Base-by-base conservation (phyloP, 768 basidiomycete species). In the Boletus patriciae region DNA sequence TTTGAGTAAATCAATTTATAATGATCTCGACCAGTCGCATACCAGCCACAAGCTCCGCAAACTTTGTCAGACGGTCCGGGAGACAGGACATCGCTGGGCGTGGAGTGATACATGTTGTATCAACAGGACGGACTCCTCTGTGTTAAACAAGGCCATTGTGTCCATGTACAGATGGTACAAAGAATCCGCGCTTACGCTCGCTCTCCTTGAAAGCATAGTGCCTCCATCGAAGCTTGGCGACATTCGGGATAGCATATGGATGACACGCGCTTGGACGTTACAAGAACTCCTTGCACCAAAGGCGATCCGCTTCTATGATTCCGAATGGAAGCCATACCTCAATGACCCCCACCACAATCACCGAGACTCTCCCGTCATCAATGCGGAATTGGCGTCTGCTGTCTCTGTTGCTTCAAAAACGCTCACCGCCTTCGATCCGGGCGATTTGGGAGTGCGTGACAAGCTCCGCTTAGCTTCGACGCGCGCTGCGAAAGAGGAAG, bases 81-180 rank as follows among this genome's bases (percentile, higher is more conserved):
- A 55, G 34, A 46, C 27, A 1, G 37, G 23, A 6, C 27, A 57
- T 41, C 55, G 52, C 25, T 53, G 52, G 46, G 52, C 52, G 12
- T 53, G 52, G 52, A 53, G 52, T 29, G 52, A 53, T 16, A 46
- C 44, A 10, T 55, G 55, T 19, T 46, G 55, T 46, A 55, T 57
- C 37, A 8, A 57, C 18, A 29, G 23, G 23, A 21, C 4, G 16
- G 52, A 56, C 10, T 6, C 55, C 15, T 12, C 6, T 16, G 50
- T 36, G 31, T 15, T 55, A 38, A 55, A 27, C 19, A 21, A 3
- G 21, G 52, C 55, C 21, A 57, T 57, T 10, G 12, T 41, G 18
- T 46, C 55, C 15, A 57, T 57, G 55, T 55, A 46, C 19, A 55
- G 53, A 42, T 56, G 55, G 55, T 57, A 57, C 38, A 54, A 41